Evolutionary conservation across 2,329 filamentous ascomycete genomes (phyloP), one percentile per base, ranked within the genome.

Genomic region (Ceratocystis smalleyi): DNA sequence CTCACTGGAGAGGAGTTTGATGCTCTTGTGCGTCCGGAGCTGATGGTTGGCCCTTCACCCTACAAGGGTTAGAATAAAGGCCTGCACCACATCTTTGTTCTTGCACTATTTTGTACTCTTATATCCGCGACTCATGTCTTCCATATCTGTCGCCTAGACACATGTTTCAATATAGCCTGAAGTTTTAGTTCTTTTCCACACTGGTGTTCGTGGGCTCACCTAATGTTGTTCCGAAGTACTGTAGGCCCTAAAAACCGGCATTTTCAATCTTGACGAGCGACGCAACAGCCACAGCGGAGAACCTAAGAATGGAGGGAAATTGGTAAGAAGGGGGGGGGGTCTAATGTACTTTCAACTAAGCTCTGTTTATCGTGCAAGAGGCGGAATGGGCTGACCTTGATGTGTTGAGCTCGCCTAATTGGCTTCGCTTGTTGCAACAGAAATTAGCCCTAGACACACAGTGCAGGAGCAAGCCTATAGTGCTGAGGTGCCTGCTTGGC

Each of bases 1-100:
- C 79, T 97, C 69, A 92, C 85, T 68, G 85, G 86, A 73, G 89
- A 88, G 72, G 91, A 96, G 73, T 97, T 97, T 73, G 91, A 96
- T 76, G 81, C 83, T 69, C 81, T 95, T 69, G 94, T 99, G 69
- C 85, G 85, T 71, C 94, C 94, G 27, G 92, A 97, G 79, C 82
- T 97, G 73, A 99, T 99, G 92, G 81, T 99, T 72, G 86, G 86
- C 67, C 92, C 92, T 60, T 86, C 84, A 75, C 74, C 79, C 61
- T 83, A 82, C 77, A 81, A 82, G 76, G 72, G 70, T 49, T 79
- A 77, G 70, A 68, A 61, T 51, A 77, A 70, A 68, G 59, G 57
- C 63, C 45, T 19, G 22, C 30, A 51, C 43, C 30, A 40, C 43
- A 57, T 45, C 27, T 43, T 22, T 62, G 59, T 32, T 30, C 8